phyloP scores from a whole-genome alignment of 2,329 filamentous ascomycete species.

The Colletotrichum navitas region DNA sequence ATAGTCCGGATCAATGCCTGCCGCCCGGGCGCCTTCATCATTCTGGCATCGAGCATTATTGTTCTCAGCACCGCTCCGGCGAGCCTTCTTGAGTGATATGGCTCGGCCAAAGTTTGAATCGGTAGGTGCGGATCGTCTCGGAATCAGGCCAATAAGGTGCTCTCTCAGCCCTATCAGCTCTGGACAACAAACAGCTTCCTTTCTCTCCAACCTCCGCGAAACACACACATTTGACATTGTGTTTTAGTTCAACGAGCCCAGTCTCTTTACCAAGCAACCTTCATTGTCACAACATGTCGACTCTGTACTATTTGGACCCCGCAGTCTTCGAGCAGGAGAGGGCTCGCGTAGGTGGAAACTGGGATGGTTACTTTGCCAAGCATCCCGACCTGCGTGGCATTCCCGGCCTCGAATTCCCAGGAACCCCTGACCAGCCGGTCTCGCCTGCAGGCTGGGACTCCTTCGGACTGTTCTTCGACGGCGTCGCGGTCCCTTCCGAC shows the following conservation, averaged over 20 bases:
- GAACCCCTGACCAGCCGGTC: not conserved
- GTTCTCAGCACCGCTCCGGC: not conserved
- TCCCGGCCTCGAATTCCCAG: not conserved
- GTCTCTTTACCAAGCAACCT: not conserved
- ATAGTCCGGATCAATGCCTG: no score
- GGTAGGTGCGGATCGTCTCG: not conserved
- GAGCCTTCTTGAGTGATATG: not conserved
- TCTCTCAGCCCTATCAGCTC: not conserved
- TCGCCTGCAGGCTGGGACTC: not conserved
- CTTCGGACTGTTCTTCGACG: not conserved
- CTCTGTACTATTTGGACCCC: not conserved
- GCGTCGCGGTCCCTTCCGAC: not conserved
- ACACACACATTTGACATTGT: not conserved
- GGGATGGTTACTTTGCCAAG: not conserved
- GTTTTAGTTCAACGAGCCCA: not conserved
- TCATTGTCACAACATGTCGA: not conserved
- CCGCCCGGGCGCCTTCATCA: no score
- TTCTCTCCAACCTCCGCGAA: not conserved
- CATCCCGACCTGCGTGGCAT: not conserved
- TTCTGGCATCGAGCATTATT: no score
- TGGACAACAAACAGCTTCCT: not conserved
- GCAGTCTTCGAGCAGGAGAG: not conserved
- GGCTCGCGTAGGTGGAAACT: not conserved
- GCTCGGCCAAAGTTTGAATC: not conserved
- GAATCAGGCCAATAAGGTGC: no score